Evolutionary conservation across 2,329 filamentous ascomycete genomes (phyloP).

Genomic region (Fusarium sacchari): DNA sequence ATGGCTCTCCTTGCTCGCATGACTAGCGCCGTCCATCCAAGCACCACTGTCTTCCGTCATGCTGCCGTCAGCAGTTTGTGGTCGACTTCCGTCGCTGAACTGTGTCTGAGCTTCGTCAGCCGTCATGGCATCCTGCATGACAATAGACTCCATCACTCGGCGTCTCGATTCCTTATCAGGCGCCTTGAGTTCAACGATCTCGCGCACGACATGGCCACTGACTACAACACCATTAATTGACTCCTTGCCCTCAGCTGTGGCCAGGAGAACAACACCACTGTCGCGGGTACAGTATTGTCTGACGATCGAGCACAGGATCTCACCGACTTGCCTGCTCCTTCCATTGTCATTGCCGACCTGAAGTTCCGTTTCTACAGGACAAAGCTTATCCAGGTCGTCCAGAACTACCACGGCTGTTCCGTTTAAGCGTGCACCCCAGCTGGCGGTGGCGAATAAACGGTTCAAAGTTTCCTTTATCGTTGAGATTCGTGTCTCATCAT

Average conservation of each 20-base stretch:
- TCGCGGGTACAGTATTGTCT: slow-evolving; percentile 84
- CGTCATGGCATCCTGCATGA: slow-evolving; percentile 62
- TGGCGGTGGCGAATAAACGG: slow-evolving; percentile 85
- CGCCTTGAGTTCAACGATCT: slow-evolving; percentile 89
- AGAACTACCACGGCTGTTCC: slow-evolving; percentile 86
- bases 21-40: slow-evolving; percentile 81
- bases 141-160: slow-evolving; percentile 83
- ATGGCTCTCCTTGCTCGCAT: slow-evolving; percentile 56
- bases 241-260: slow-evolving; percentile 93
- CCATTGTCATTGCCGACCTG: slow-evolving; percentile 95
- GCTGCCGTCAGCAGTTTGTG: slow-evolving; percentile 65
- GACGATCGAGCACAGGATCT: slow-evolving; percentile 84
- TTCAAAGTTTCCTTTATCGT: slow-evolving; percentile 90
- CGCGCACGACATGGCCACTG: slow-evolving; percentile 89
- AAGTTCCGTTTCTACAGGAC: slow-evolving; percentile 91
- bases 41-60: slow-evolving; percentile 65
- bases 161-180: slow-evolving; percentile 91
- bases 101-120: slow-evolving; percentile 51
- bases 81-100: slow-evolving; percentile 61
- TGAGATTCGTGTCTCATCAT: slow-evolving; percentile 88
- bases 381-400: slow-evolving; percentile 93
- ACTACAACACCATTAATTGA: slow-evolving; percentile 90
- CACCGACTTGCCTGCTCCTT: slow-evolving; percentile 90
- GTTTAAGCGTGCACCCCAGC: slow-evolving; percentile 89
- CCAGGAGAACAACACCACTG: slow-evolving; percentile 85